Base-by-base conservation (phyloP, 257 asterid genomes). In the Thymus quinquecostatus region DNA sequence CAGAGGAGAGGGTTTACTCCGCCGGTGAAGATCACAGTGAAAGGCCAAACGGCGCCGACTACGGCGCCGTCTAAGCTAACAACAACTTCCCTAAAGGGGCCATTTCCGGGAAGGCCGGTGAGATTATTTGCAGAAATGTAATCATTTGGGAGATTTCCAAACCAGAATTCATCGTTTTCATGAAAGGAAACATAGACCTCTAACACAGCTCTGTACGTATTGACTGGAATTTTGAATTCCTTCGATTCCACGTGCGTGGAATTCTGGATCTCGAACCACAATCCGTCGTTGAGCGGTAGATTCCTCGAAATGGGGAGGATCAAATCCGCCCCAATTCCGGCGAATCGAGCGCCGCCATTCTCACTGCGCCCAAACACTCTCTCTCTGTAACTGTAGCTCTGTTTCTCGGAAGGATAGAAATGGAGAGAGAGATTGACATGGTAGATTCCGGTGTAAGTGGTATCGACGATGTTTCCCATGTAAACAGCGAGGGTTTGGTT, bases 141-240 rank as follows among this genome's bases (percentile, higher is more conserved):
- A 27, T 88, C 96, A 64, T 88, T 82, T 1, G 92, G 90, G 13
- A 51, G 77, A 77, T 92, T 92, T 10, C 86, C 83, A 64, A 14
- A 88, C 97, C 97, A 92, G 33, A 85, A 88, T 48, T 92, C 97
- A 72, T 92, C 98, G 58, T 85, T 86, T 72, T 88, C 97, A 57
- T 92, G 98, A 74, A 80, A 83, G 0, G 98, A 92, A 38, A 83
- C 92, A 64, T 92, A 90, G 27, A 92, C 83, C 68, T 92, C 98
- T 60, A 86, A 47, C 70, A 86, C 90, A 53, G 90, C 96, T 77
- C 81, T 83, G 11, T 86, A 86, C 2, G 67, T 84, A 75, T 89
- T 90, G 27, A 53, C 74, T 0, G 97, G 97, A 54, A 90, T 86
- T 50, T 48, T 58, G 64, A 90, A 82, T 56, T 85, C 86, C 70